Percentiles rank a stretch among this genome's conserved stretches.
Conservation (phyloP, 345 rosid genomes). For the Kandelia obovata region DNA sequence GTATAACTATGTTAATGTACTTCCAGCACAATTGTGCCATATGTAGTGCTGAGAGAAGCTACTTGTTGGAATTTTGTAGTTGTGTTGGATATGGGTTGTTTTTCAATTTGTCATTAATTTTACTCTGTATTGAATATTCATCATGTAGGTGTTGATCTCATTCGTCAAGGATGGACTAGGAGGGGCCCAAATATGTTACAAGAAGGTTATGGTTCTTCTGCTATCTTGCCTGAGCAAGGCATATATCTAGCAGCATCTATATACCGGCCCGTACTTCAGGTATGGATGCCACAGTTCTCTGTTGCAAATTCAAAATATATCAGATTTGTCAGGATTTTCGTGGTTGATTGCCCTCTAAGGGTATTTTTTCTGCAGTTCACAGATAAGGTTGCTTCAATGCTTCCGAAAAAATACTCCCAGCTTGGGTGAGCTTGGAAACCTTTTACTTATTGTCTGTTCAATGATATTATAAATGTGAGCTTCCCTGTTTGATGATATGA, state of each 20-base stretch:
- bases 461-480: background rate
- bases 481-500: background rate
- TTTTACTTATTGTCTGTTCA: conserved; percentile 11
- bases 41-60: no score
- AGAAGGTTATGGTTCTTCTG: conserved; percentile 97
- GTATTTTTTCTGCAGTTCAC: conserved; percentile 71
- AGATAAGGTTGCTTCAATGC: conserved; percentile 77
- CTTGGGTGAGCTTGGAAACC: conserved; percentile 64
- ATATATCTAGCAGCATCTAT: conserved; percentile 92
- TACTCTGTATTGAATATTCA: conserved; percentile 5
- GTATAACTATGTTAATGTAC: no score
- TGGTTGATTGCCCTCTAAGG: conserved; percentile 17
- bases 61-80: no score
- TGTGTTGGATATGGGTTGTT: background rate
- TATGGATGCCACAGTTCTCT: conserved; percentile 29
- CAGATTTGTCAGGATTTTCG: conserved; percentile 4
- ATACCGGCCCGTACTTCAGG: conserved; percentile 96
- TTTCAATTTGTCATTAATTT: conserved; percentile 6
- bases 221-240: conserved; percentile 98
- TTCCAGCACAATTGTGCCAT: no score
- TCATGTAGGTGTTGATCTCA: conserved; percentile 59
- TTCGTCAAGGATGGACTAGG: conserved; percentile 91
- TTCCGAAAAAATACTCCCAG: conserved; percentile 80
- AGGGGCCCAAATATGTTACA: conserved; percentile 71
- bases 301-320: conserved; percentile 4